Percentiles rank a stretch among this genome's conserved stretches.
These are phyloP conservation scores for Geranomyces variabilis DNA, from an alignment of 192 early-diverging fungal species.

Conservation along the genomic window DNA sequence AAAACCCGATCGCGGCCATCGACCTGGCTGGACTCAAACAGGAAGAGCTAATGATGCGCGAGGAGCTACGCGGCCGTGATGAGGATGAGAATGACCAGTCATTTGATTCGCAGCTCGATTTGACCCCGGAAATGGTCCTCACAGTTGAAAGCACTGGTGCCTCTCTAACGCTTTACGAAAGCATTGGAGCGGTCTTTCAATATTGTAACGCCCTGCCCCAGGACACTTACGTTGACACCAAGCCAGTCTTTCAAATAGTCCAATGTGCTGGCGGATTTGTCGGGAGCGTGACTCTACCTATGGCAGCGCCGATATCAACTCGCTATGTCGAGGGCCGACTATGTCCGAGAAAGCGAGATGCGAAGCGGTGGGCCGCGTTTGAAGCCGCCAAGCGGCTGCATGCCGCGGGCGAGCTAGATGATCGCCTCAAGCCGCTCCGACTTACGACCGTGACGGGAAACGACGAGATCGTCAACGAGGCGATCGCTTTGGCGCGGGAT, in stretches of 20 bases:
- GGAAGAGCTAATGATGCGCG: conserved; percentile 18
- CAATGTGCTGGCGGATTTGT: background rate
- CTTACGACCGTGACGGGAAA: background rate
- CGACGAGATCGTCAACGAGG: conserved; percentile 18
- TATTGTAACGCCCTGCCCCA: conserved; percentile 78
- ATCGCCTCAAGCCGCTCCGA: conserved; percentile 62
- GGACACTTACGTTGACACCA: conserved; percentile 47
- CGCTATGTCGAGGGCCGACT: conserved; percentile 6
- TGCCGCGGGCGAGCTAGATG: conserved; percentile 64
- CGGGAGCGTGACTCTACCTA: conserved; percentile 31
- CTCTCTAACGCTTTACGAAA: conserved; percentile 6
- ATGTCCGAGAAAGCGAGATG: conserved; percentile 57
- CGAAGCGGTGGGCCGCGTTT: conserved; percentile 71
- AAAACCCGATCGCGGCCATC: conserved; percentile 15
- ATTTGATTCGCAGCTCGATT: conserved; percentile 1
- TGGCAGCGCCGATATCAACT: conserved; percentile 12
- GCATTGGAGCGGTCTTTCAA: conserved; percentile 42
- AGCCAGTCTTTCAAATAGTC: conserved; percentile 13
- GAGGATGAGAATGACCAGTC: conserved; percentile 6
- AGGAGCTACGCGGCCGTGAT: conserved; percentile 14
- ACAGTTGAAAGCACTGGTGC: conserved; percentile 23
- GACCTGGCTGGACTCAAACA: background rate
- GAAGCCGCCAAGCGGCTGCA: conserved; percentile 69
- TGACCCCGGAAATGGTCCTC: conserved; percentile 42
- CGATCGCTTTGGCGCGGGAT: conserved; percentile 4